These are phyloP conservation scores for Aspergillus chevalieri DNA, from an alignment of 2,329 filamentous ascomycete genomes.

Conservation along the genomic window DNA sequence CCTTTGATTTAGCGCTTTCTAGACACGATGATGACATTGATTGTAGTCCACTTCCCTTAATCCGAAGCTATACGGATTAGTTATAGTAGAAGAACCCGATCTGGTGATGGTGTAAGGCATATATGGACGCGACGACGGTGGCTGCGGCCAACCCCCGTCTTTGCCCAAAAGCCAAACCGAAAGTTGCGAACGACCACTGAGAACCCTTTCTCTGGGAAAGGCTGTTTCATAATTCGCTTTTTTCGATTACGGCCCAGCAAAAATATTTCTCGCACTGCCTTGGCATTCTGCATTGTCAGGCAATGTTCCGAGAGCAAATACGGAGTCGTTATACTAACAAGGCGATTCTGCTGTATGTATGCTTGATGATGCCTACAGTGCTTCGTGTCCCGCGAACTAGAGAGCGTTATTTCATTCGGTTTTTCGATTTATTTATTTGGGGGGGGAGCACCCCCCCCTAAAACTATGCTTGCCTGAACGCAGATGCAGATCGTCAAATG, in stretches of 20 bases:
- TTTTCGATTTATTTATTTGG: background rate
- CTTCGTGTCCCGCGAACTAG: too few relatives aligned
- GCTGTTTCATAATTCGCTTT: background rate
- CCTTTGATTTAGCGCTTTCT: too few relatives aligned
- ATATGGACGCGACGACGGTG: too few relatives aligned
- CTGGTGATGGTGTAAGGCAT: too few relatives aligned
- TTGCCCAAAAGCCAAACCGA: background rate
- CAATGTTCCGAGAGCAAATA: background rate
- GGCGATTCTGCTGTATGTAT: background rate
- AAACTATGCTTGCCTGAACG: background rate
- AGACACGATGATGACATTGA: background rate
- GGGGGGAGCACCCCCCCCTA: background rate
- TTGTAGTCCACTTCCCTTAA: too few relatives aligned
- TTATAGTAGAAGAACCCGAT: too few relatives aligned
- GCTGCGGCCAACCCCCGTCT: too few relatives aligned
- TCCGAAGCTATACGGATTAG: too few relatives aligned
- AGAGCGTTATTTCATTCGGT: background rate
- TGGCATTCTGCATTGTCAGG: too few relatives aligned
- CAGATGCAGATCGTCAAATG: background rate
- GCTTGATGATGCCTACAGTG: background rate
- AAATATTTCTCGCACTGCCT: too few relatives aligned
- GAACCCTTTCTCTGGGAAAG: background rate
- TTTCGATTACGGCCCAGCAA: background rate
- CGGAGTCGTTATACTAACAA: background rate
- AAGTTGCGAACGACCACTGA: background rate